Evolutionary conservation across 2,329 filamentous ascomycete genomes (phyloP), one percentile per base, ranked within the genome.

Genomic region (Cadophora luteo-olivacea): DNA sequence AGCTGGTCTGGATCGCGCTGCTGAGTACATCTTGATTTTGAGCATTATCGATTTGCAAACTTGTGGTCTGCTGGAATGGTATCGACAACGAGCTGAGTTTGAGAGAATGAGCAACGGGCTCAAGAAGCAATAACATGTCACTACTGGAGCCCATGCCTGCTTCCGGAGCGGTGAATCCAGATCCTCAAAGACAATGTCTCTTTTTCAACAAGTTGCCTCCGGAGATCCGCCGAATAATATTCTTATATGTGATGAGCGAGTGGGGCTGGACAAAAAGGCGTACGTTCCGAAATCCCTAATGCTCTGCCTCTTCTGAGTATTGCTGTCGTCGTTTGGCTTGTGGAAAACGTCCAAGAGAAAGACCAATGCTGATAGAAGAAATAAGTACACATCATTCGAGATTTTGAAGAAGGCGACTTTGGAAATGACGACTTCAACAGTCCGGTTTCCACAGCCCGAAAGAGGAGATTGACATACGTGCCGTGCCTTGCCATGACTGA

Each of bases 181-280:
- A 62, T 62, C 8, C 41, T 9, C 41, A 48, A 33, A 32, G 1
- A 11, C 38, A 51, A 22, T 32, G 60, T 62, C 60, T 48, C 25
- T 29, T 62, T 25, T 22, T 48, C 33, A 33, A 25, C 51, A 55
- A 55, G 33, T 19, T 62, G 16, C 60, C 60, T 2, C 22, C 38
- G 24, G 60, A 62, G 29, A 12, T 62, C 24, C 41, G 41, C 19
- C 60, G 38, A 16, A 32, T 49, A 14, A 38, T 62, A 19, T 62
- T 29, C 25, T 41, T 25, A 36, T 24, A 62, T 36, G 60, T 62
- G 14, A 62, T 62, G 60, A 22, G 22, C 11, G 60, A 62, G 2
- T 62, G 60, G 60, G 38, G 60, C 9, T 62, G 60, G 60, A 62
- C 60, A 11, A 22, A 62, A 25, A 29, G 60, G 22, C 22, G 57